A percentile compares a stretch with the other conserved stretches of the same genome.
These are phyloP conservation scores for Vitis amurensis DNA, from an alignment of 164 flowering plant genomes.

Conservation along the genomic window DNA sequence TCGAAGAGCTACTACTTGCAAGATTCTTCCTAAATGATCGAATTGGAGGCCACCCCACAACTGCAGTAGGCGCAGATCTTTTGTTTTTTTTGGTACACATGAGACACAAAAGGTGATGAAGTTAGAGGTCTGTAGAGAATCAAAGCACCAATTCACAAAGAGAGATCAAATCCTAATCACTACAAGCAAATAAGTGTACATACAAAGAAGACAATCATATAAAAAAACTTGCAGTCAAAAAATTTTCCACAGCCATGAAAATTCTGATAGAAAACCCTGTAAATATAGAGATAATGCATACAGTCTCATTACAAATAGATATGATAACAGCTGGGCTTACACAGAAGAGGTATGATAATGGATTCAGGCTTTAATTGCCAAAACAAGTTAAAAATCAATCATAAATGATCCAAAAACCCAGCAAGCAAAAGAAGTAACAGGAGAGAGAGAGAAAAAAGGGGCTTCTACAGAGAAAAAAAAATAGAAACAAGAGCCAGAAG, in stretches of 20 bases:
- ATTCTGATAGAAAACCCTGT: neutral
- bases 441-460: no score
- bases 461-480: no score
- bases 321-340: no score
- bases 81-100: neutral
- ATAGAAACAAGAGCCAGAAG: no score
- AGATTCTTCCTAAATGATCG: constrained; percentile 88
- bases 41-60: constrained; percentile 99
- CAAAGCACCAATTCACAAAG: neutral
- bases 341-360: no score
- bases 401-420: no score
- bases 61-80: constrained; percentile 76
- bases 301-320: no score
- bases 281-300: no score
- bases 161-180: neutral
- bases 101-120: no score
- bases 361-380: no score
- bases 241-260: neutral
- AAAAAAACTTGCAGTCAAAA: neutral
- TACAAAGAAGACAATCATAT: neutral
- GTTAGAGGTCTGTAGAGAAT: neutral
- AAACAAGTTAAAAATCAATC: no score
- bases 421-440: no score
- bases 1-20: constrained; percentile 53
- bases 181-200: neutral